Base-by-base conservation (phyloP, 768 basidiomycete genomes). In the Tulasnella sp. region DNA sequence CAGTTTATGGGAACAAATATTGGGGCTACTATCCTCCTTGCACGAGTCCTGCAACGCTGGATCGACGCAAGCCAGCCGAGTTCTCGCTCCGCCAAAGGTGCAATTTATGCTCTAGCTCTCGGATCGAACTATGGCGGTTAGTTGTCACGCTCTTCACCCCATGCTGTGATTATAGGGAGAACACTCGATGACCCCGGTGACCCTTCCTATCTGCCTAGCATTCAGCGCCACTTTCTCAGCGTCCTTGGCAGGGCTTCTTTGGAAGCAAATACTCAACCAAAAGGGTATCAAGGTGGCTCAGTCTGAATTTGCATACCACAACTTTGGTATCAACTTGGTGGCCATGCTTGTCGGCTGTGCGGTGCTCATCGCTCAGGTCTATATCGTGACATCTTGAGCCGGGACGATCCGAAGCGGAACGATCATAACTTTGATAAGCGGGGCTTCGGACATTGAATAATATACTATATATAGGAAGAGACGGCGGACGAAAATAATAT, bases 171-270 rank as follows among this genome's bases (percentile, higher is more conserved):
- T 15, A 57, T 32, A 48, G 15, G 26, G 37, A 46, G 37, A 10
- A 32, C n/a, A 48, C 74, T 51, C 26, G 44, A 40, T 35, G 61
- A 26, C 26, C 61, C 26, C 32, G 61, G 6, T 67, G 51, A 51
- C 61, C 29, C 35, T 23, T 67, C 11, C 61, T 35, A 29, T 67
- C 29, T 29, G 3, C 23, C 11, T 20, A 76, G 96, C 96, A 1
- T 92, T 96, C 80, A 92, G 91, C 79, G 91, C 93, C 82, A 93
- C 94, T 11, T 96, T 96, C 82, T 91, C 92, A 6, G 94, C 93
- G 0, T 94, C 92, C 76, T 88, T 98, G 20, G 95, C 95, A 0
- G 96, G 96, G 0, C 85, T 99, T 61, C 86, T 98, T 20, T 98
- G 96, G 96, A 85, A 87, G 29, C 82, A 85, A 20, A 94, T 97